These are phyloP conservation scores for Populus deltoides DNA, from an alignment of 345 rosid genomes.

Conservation along the genomic window DNA sequence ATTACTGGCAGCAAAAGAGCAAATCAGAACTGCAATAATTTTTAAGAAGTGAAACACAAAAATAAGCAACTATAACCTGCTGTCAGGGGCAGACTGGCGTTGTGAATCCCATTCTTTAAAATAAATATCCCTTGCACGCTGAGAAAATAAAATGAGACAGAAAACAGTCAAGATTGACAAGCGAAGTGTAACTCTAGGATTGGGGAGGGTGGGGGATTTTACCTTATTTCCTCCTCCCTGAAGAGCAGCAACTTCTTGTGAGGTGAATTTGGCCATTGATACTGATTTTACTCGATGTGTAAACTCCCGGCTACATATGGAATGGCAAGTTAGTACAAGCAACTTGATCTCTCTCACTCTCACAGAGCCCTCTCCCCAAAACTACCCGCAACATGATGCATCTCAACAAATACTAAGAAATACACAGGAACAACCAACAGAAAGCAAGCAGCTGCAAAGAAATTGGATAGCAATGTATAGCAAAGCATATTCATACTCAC, in stretches of 20 bases:
- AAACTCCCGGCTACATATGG: slow-evolving; percentile 73
- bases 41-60: background rate
- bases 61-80: slow-evolving; percentile 50
- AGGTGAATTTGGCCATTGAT: slow-evolving; percentile 90
- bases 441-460: slow-evolving; percentile 3
- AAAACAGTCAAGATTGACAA: background rate
- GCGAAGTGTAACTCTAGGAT: background rate
- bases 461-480: background rate
- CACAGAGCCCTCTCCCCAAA: no score
- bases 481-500: slow-evolving; percentile 43
- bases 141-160: slow-evolving; percentile 11
- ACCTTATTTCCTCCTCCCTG: slow-evolving; percentile 99
- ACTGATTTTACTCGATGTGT: slow-evolving; percentile 93
- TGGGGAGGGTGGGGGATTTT: slow-evolving; percentile 5
- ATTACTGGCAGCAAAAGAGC: slow-evolving; percentile 50
- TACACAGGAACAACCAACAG: background rate
- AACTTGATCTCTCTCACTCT: background rate
- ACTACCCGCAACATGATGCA: background rate
- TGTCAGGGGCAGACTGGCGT: slow-evolving; percentile 64
- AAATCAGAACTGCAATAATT: slow-evolving; percentile 24
- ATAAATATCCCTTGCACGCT: slow-evolving; percentile 84
- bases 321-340: slow-evolving; percentile 12
- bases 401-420: background rate
- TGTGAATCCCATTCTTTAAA: slow-evolving; percentile 90
- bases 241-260: slow-evolving; percentile 79